These are phyloP conservation scores for Pseudoscleropodium purum DNA, from an alignment of 225 moss, liverwort and hornwort genomes.

Conservation along the genomic window DNA sequence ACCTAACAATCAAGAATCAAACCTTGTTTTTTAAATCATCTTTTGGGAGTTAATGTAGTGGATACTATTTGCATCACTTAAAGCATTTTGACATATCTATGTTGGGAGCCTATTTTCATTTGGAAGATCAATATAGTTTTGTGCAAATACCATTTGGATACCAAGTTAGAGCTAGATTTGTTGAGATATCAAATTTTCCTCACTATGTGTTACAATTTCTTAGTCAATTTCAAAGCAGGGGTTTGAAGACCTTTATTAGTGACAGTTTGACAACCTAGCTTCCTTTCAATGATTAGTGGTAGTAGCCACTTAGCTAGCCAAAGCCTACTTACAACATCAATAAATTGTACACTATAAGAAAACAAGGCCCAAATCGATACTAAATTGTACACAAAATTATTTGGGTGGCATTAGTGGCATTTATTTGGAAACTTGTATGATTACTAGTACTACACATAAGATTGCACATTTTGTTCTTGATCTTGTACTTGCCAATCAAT, in stretches of 20 bases:
- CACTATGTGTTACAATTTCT: background rate
- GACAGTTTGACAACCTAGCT: background rate
- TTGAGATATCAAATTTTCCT: background rate
- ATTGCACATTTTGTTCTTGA: too few species aligned
- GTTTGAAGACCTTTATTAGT: background rate
- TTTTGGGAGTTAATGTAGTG: background rate
- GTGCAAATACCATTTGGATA: background rate
- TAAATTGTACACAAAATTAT: too few species aligned
- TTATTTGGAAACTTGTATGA: too few species aligned
- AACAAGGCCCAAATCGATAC: too few species aligned
- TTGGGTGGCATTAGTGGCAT: too few species aligned
- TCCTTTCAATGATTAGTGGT: background rate
- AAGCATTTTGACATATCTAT: background rate
- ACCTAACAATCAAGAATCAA: background rate
- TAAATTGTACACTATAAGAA: too few species aligned
- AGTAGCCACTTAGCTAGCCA: background rate
- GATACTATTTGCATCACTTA: background rate
- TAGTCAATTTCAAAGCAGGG: background rate
- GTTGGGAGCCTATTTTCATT: background rate
- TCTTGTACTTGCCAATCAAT: too few species aligned
- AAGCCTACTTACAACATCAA: background rate
- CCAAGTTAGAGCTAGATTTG: background rate
- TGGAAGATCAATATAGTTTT: background rate
- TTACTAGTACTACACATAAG: too few species aligned
- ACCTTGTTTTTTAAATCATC: background rate